These are phyloP conservation scores for Scheffersomyces illinoinensis DNA, from an alignment of 1,139 yeast genomes.

Conservation along the genomic window DNA sequence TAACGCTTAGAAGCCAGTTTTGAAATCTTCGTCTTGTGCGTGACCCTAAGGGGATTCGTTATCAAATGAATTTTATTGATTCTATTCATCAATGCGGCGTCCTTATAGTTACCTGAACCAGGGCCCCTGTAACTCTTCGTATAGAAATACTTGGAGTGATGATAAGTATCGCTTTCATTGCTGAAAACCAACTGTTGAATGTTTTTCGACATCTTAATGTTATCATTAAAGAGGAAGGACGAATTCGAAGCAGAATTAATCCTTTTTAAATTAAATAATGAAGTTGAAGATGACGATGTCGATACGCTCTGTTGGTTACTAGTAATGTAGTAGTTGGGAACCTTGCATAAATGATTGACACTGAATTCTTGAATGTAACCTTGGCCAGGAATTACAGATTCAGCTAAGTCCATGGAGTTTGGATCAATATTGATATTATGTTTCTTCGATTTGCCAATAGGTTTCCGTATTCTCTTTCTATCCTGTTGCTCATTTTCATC, in stretches of 20 bases:
- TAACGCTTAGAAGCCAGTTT: constrained; percentile 16
- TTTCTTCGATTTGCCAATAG: constrained; percentile 34
- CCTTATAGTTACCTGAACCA: constrained; percentile 50
- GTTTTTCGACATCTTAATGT: constrained; percentile 32
- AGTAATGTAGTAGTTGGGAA: constrained; percentile 44
- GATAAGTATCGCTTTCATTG: constrained; percentile 37
- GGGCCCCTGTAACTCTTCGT: constrained; percentile 46
- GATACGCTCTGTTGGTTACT: constrained; percentile 21
- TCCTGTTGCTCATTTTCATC: constrained; percentile 7
- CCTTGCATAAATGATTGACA: constrained; percentile 42
- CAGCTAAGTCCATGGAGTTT: constrained; percentile 39
- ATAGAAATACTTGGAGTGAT: constrained; percentile 41
- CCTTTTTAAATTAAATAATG: constrained; percentile 15
- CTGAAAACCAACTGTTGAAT: constrained; percentile 38
- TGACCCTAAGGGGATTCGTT: constrained; percentile 14
- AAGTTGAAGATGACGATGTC: neutral
- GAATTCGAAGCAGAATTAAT: constrained; percentile 21
- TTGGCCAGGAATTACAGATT: constrained; percentile 47
- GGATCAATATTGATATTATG: constrained; percentile 39
- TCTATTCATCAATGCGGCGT: constrained; percentile 43
- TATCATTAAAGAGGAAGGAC: constrained; percentile 25
- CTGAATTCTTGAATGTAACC: constrained; percentile 48
- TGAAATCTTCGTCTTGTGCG: constrained; percentile 11
- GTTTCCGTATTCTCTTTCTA: constrained; percentile 21
- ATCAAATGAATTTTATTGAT: constrained; percentile 35